Base-by-base conservation (phyloP, 345 rosid species). In the Salix udensis region DNA sequence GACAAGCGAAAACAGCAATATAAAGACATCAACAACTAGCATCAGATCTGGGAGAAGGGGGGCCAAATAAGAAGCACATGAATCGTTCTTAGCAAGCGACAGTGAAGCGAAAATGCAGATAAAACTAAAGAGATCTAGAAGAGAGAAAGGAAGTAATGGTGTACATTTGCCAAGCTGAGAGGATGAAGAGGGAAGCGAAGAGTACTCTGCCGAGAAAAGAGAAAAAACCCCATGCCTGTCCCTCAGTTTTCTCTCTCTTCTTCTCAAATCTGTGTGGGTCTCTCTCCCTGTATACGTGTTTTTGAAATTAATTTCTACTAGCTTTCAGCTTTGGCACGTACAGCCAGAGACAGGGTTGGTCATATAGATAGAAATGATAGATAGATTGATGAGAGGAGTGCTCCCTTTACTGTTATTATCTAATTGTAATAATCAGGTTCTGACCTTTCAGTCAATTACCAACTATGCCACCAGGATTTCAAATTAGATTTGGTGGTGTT, bases 81-180 rank as follows among this genome's bases (percentile, higher is more conserved):
- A n/a, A n/a, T 58, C 62, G 28, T 11, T 1, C 30, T 6, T 65
- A 14, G 15, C 7, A 65, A 65, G 9, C n/a, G 21, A 30, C 31
- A 65, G 31, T 6, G 39, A 65, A 15, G 19, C 37, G 23, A 65
- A 14, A 6, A 16, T 30, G 2, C 31, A 5, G 4, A 30, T 34
- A 30, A 31, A 46, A 23, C 23, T 23, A 3, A 55, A 34, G 58
- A 76, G 78, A 80, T 78, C 84, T 84, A 64, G 65, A 44, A 50
- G 18, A 28, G 5, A 12, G 18, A 65, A 36, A 53, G 55, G 55
- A 10, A 34, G 15, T n/a, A 26, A 74, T 58, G 39, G 50, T 66
- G 78, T 66, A 94, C 97, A 91, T 92, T 83, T 92, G 96, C 94
- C 96, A 91, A 74, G 97, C 94, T 70, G 97, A 92, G 85, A 94